These are phyloP conservation scores for Backusella macrospora DNA, from an alignment of 192 early-diverging fungal species.

Conservation along the genomic window DNA sequence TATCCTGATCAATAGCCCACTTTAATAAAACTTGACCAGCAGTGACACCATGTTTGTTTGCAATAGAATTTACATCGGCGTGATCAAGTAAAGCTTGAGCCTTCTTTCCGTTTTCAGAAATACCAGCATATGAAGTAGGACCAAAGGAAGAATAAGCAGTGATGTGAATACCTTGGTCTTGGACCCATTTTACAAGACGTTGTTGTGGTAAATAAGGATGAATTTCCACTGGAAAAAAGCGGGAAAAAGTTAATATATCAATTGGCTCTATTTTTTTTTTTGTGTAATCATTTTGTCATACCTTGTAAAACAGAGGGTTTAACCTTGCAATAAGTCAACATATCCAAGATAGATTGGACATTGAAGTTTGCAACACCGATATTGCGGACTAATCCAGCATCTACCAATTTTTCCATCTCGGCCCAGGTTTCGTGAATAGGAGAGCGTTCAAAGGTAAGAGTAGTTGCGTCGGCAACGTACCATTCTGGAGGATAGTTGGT, in stretches of 20 bases:
- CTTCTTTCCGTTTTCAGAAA: slow-evolving; percentile 32
- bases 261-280: not conserved
- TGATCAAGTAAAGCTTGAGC: slow-evolving; percentile 53
- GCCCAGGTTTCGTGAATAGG: slow-evolving; percentile 66
- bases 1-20: slow-evolving; percentile 67
- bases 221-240: slow-evolving; percentile 55
- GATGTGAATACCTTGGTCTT: slow-evolving; percentile 59
- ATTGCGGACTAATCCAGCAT: slow-evolving; percentile 53
- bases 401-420: slow-evolving; percentile 73
- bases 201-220: slow-evolving; percentile 75
- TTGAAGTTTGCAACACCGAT: slow-evolving; percentile 79
- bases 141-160: slow-evolving; percentile 80
- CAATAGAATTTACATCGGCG: slow-evolving; percentile 53
- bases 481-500: slow-evolving; percentile 51
- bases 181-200: slow-evolving; percentile 60
- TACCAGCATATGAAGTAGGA: slow-evolving; percentile 38
- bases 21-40: slow-evolving; percentile 62
- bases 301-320: slow-evolving; percentile 72
- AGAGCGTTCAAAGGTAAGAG: slow-evolving; percentile 44
- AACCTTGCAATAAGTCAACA: slow-evolving; percentile 59
- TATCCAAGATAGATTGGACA: slow-evolving; percentile 45
- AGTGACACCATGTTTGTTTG: slow-evolving; percentile 52
- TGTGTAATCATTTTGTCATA: slow-evolving; percentile 5
- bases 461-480: slow-evolving; percentile 32
- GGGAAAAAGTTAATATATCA: not conserved